Conservation (phyloP, 306 rosid genomes). For the Quercus mongolica region DNA sequence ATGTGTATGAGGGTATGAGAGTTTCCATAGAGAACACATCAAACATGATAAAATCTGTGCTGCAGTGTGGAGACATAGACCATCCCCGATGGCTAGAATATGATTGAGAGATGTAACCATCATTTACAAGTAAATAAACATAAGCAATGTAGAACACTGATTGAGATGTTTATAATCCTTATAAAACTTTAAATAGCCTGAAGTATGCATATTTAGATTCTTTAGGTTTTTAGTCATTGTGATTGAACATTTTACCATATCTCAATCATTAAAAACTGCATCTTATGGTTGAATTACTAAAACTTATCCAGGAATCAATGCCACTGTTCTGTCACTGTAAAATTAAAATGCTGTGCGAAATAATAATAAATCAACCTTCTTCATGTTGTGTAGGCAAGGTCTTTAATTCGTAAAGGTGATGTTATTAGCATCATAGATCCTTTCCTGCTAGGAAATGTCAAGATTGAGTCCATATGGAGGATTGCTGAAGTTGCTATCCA, state of each 20-base stretch:
- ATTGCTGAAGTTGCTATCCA: slow-evolving; percentile 83
- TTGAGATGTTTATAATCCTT: too few relatives aligned
- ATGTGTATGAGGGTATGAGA: too few relatives aligned
- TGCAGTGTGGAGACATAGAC: too few relatives aligned
- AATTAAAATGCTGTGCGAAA: neutral
- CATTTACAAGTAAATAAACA: too few relatives aligned
- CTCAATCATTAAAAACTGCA: neutral
- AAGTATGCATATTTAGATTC: too few relatives aligned
- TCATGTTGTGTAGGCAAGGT: slow-evolving; percentile 61
- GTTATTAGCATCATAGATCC: slow-evolving; percentile 77
- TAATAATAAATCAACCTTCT: neutral
- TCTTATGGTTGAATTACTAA: neutral
- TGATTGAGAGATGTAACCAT: too few relatives aligned
- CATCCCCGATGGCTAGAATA: too few relatives aligned
- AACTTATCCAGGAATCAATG: neutral
- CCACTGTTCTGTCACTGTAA: neutral
- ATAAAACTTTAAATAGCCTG: too few relatives aligned
- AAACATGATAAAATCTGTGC: too few relatives aligned
- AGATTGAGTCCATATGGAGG: slow-evolving; percentile 86
- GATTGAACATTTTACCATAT: neutral
- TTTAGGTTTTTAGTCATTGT: too few relatives aligned
- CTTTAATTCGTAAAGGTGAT: slow-evolving; percentile 71
- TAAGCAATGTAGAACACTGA: too few relatives aligned
- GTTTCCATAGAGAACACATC: too few relatives aligned
- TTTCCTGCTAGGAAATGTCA: slow-evolving; percentile 52